Evolutionary conservation across 169 alveolate species (phyloP).

Genomic region (Plasmodium chabaudi): DNA sequence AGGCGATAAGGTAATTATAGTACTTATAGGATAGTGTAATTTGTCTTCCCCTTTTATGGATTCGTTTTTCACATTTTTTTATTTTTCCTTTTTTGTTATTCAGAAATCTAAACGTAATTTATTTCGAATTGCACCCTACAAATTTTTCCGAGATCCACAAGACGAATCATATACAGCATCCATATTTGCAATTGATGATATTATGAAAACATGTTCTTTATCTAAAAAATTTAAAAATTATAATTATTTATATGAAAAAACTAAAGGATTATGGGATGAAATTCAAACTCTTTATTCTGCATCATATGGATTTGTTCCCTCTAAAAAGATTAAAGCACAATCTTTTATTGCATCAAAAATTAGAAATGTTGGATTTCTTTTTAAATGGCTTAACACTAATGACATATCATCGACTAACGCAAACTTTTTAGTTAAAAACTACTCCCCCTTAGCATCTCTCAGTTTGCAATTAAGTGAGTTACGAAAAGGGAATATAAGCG

Average conservation of each 20-base stretch:
- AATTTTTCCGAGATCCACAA: constrained; percentile 51
- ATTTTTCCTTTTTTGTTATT: neutral
- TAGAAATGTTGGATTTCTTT: constrained; percentile 51
- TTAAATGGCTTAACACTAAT: constrained; percentile 44
- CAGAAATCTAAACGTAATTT: neutral
- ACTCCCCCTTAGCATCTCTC: constrained; percentile 38
- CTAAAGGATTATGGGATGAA: constrained; percentile 32
- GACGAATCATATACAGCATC: constrained; percentile 33
- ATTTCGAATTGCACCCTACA: constrained; percentile 40
- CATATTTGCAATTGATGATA: constrained; percentile 59
- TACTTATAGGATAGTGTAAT: neutral
- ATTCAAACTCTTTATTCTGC: constrained; percentile 47
- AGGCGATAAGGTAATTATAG: constrained; percentile 11
- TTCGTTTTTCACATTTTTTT: neutral
- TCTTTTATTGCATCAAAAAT: constrained; percentile 15
- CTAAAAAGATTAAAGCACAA: constrained; percentile 22
- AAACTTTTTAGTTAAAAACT: constrained; percentile 37
- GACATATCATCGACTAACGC: neutral
- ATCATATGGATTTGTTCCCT: constrained; percentile 38
- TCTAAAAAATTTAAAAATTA: constrained; percentile 22
- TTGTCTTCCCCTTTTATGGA: neutral
- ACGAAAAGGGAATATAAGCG: neutral
- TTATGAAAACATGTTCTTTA: constrained; percentile 28
- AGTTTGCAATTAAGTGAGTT: constrained; percentile 36
- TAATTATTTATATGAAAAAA: constrained; percentile 26